Evolutionary conservation across 2,329 filamentous ascomycete species (phyloP).

Genomic region (Emergomyces pasteurianus): DNA sequence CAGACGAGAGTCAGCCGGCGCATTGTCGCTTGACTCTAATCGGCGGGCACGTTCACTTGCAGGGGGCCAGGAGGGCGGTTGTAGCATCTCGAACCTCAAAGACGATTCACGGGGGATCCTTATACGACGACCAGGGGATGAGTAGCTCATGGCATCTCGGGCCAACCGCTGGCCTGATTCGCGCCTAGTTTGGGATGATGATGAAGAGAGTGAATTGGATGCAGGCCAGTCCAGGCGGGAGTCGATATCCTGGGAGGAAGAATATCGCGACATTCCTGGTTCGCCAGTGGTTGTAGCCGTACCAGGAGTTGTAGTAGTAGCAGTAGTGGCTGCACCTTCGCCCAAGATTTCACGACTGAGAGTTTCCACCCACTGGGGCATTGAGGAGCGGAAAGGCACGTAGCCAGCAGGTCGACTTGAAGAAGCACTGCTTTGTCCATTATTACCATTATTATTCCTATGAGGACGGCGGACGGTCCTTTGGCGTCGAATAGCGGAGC

Average conservation of each 20-base stretch:
- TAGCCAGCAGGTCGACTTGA: conserved; percentile 17
- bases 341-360: conserved; percentile 17
- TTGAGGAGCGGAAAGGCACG: conserved; percentile 18
- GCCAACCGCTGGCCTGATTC: conserved; percentile 25
- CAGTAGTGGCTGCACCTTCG: conserved; percentile 7
- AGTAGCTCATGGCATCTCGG: conserved; percentile 24
- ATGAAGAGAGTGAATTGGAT: conserved; percentile 9
- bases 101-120: conserved; percentile 27
- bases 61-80: conserved; percentile 16
- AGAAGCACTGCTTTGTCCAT: conserved; percentile 9
- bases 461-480: conserved; percentile 10
- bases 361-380: conserved; percentile 20
- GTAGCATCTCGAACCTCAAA: conserved; percentile 21
- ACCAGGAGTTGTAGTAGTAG: background rate
- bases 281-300: conserved; percentile 9
- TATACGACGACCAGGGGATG: conserved; percentile 22
- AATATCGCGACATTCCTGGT: conserved; percentile 4
- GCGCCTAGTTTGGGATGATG: conserved; percentile 17
- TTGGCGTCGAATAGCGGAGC: conserved; percentile 48
- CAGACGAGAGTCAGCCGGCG: background rate
- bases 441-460: background rate
- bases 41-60: conserved; percentile 11
- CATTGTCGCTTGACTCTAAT: background rate
- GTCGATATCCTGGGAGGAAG: conserved; percentile 1
- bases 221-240: conserved; percentile 15